These are phyloP conservation scores for Huntiella abstrusa DNA, from an alignment of 2,329 filamentous ascomycete genomes.

Conservation along the genomic window DNA sequence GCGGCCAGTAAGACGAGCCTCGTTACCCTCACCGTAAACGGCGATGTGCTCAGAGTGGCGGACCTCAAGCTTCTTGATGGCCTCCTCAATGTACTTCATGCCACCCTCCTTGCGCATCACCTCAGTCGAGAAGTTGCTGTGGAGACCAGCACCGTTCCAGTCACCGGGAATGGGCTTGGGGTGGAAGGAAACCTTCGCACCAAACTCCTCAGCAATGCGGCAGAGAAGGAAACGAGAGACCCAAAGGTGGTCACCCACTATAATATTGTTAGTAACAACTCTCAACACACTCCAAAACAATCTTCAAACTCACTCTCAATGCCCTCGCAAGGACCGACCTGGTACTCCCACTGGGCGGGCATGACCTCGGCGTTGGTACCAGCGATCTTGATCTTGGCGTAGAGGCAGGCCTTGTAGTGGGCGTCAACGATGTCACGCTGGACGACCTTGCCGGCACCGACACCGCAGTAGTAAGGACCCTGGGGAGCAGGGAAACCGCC, in stretches of 20 bases:
- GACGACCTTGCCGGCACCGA: conserved; percentile 90
- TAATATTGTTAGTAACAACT: conserved; percentile 15
- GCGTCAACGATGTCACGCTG: conserved; percentile 90
- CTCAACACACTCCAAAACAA: not conserved
- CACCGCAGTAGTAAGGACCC: conserved; percentile 81
- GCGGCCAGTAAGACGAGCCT: conserved; percentile 73
- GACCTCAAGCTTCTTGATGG: conserved; percentile 65
- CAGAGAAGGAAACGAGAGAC: conserved; percentile 62
- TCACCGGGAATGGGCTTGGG: conserved; percentile 86
- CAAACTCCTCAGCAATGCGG: conserved; percentile 90
- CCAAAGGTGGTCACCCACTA: conserved; percentile 94
- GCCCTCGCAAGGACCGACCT: conserved; percentile 68
- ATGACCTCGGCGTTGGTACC: conserved; percentile 99
- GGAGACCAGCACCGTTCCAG: conserved; percentile 91
- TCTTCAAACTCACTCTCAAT: conserved; percentile 48
- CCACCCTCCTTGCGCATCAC: conserved; percentile 80
- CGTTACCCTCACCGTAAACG: conserved; percentile 92
- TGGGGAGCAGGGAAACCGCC: conserved; percentile 81
- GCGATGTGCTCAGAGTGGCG: conserved; percentile 72
- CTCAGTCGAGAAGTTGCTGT: conserved; percentile 83
- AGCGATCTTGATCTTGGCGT: conserved; percentile 79
- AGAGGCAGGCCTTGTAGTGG: conserved; percentile 43
- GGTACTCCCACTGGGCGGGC: conserved; percentile 92
- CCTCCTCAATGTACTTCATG: conserved; percentile 83
- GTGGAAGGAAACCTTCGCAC: conserved; percentile 82